phyloP scores from a whole-genome alignment of 1,139 yeast genomes.

The Sugiyamaella xylanicola region DNA sequence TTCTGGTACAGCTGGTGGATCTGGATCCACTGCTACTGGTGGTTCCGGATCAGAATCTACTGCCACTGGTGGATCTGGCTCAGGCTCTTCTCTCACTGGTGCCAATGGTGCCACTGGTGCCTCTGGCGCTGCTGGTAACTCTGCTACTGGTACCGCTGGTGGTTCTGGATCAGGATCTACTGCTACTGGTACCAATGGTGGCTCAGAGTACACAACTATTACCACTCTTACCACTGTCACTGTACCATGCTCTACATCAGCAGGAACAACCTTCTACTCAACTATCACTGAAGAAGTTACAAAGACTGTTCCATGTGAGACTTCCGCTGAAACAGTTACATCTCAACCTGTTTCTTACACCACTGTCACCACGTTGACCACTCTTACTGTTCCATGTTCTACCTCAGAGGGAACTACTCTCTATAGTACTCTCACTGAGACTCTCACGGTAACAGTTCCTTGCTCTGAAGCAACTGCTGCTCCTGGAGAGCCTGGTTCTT shows the following conservation, averaged over 20 bases:
- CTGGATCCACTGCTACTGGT: not conserved
- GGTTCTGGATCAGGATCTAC: not conserved
- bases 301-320: slow-evolving; percentile 15
- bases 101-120: not conserved
- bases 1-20: not conserved
- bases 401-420: slow-evolving; percentile 4
- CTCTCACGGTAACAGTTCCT: slow-evolving; percentile 13
- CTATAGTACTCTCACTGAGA: slow-evolving; percentile 12
- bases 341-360: slow-evolving; percentile 5
- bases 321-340: slow-evolving; percentile 3
- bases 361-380: not conserved
- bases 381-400: slow-evolving; percentile 6
- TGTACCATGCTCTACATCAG: slow-evolving; percentile 19
- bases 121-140: slow-evolving; percentile 2
- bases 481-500: not conserved
- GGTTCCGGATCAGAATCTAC: not conserved
- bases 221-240: slow-evolving; percentile 17
- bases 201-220: slow-evolving; percentile 1
- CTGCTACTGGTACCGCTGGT: slow-evolving; percentile 1
- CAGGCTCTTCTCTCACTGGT: not conserved
- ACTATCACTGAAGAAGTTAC: slow-evolving; percentile 14
- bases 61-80: not conserved
- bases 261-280: slow-evolving; percentile 8
- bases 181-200: slow-evolving; percentile 3
- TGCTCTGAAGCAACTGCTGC: slow-evolving; percentile 12